phyloP scores from a whole-genome alignment of 192 early-diverging fungal genomes.

The Coemansia reversa region DNA sequence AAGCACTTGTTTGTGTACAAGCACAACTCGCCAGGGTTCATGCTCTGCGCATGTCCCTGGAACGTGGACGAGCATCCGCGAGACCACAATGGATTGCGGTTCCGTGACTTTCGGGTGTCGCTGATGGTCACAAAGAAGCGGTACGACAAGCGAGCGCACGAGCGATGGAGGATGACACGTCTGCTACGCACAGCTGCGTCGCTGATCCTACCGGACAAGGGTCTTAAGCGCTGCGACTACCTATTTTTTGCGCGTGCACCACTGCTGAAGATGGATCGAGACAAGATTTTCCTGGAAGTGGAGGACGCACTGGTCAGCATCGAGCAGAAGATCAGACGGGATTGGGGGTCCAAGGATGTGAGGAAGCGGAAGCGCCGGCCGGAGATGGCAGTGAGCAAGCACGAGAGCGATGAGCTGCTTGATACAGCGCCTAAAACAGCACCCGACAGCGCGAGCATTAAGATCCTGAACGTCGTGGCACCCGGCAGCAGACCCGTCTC shows the following conservation, averaged over 20 bases:
- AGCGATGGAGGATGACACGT: conserved; percentile 33
- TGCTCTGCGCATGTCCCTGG: conserved; percentile 36
- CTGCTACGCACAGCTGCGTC: conserved; percentile 33
- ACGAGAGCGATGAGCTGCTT: no score
- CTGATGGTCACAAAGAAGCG: conserved; percentile 34
- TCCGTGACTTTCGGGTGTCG: conserved; percentile 47
- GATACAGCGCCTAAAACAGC: no score
- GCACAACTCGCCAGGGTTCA: conserved; percentile 7
- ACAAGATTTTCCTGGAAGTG: conserved; percentile 28
- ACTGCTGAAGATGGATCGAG: conserved; percentile 32
- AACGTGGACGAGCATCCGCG: conserved; percentile 38
- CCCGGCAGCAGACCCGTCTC: no score
- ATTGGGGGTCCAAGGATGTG: conserved; percentile 1
- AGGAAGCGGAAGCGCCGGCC: neutral
- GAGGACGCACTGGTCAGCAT: conserved; percentile 29
- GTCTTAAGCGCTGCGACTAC: conserved; percentile 45
- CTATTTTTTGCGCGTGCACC: conserved; percentile 19
- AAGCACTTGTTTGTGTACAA: conserved; percentile 2
- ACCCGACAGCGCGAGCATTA: no score
- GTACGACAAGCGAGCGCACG: conserved; percentile 35
- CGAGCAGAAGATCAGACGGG: conserved; percentile 5
- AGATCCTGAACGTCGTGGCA: no score
- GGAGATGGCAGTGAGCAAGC: no score
- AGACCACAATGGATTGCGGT: conserved; percentile 43
- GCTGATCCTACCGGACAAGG: conserved; percentile 45